Base-by-base conservation (phyloP, 2,329 filamentous ascomycete genomes). In the Colletotrichum lentis region DNA sequence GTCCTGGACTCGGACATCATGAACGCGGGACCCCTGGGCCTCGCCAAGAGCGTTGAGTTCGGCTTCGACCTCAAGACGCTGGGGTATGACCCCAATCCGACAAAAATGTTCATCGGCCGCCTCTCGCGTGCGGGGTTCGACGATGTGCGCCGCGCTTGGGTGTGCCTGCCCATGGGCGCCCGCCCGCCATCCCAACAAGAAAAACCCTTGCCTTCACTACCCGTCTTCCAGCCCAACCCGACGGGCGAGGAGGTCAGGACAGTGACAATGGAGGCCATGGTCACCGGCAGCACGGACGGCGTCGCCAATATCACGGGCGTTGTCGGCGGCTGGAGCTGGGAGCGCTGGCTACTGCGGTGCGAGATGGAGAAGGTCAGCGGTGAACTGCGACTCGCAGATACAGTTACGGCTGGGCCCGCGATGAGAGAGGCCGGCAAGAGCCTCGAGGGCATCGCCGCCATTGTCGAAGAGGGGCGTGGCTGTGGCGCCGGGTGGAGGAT, bases 291-390 rank as follows among this genome's bases (percentile, higher is more conserved):
- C 73, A 93, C 91, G 0, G 87, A 89, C 57, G 87, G 89, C 75
- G 87, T 90, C 16, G 92, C 92, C 1, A 89, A 87, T 73, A 83
- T 97, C 71, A 91, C 92, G 14, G 94, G 94, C 22, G 81, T 98
- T 47, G 88, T 95, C 0, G 96, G 93, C 5, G 90, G 91, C 31
- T 96, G 94, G 90, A 90, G 90, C 77, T 99, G 94, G 95, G 96
- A 99, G 85, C 91, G 93, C 77, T 99, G 96, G 96, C 86, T 98
- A 78, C 81, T 97, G 72, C 92, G 93, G 75, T 86, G 95, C 74
- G 92, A 96, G 81, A 87, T 90, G 80, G 94, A 97, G 82, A 96
- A 86, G 78, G 83, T 84, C 5, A 83, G 93, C 75, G 91, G 92
- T 31, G 90, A 93, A 76, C 78, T 85, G 69, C 78, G 86, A 12